phyloP scores from a whole-genome alignment of 2,329 filamentous ascomycete genomes.

The Penicillium crustosum region DNA sequence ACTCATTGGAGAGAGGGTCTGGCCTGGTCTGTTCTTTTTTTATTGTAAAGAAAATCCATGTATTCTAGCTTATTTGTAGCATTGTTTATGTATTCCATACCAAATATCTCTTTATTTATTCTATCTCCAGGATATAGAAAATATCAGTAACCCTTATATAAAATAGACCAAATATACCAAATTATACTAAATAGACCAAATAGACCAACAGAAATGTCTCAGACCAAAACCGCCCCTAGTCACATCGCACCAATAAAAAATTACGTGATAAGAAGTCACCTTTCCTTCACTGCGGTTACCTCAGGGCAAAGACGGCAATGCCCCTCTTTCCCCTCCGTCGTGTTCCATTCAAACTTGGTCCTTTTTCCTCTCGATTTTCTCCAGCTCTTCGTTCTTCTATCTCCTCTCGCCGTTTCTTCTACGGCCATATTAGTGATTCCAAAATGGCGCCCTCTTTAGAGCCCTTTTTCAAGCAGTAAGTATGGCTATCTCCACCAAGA shows the following conservation, averaged over 20 bases:
- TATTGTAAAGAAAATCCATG: slow-evolving; percentile 23
- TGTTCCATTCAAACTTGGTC: slow-evolving; percentile 27
- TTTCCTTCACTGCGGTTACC: slow-evolving; percentile 5
- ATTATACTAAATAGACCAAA: too few relatives aligned
- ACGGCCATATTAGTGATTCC: slow-evolving; percentile 48
- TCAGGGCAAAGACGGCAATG: slow-evolving; percentile 25
- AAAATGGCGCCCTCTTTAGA: slow-evolving; percentile 91
- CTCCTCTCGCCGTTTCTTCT: slow-evolving; percentile 39
- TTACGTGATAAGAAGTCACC: slow-evolving; percentile 28
- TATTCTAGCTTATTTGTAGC: slow-evolving; percentile 24
- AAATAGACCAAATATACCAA: too few relatives aligned
- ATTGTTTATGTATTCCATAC: slow-evolving; percentile 21
- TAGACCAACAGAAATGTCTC: background rate
- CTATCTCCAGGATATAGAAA: background rate
- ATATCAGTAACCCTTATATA: background rate
- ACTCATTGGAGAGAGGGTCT: background rate
- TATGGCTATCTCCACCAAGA: slow-evolving; percentile 4
- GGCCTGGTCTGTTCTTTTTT: background rate
- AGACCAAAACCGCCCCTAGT: background rate
- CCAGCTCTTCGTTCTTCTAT: slow-evolving; percentile 12
- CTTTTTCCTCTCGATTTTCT: slow-evolving; percentile 19
- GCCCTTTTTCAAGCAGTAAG: slow-evolving; percentile 79
- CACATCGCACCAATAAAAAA: slow-evolving; percentile 9
- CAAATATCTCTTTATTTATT: background rate
- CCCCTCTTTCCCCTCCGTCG: slow-evolving; percentile 37